phyloP scores from a whole-genome alignment of 129 eudicot genomes.

The Pittosporum tobira region DNA sequence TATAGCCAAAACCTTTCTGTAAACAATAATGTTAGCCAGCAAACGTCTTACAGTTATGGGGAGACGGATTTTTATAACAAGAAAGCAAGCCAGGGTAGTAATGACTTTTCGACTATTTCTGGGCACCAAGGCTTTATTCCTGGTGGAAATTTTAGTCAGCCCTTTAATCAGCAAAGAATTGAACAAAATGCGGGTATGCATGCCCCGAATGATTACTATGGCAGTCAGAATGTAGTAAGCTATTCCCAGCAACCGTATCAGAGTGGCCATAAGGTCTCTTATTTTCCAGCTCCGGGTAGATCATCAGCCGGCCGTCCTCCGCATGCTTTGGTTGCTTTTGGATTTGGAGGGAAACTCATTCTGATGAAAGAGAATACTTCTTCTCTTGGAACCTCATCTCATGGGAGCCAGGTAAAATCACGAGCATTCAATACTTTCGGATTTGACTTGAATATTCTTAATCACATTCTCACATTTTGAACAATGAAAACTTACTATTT shows the following conservation, averaged over 20 bases:
- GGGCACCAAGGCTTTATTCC: conserved; percentile 35
- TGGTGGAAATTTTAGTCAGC: conserved; percentile 35
- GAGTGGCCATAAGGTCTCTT: conserved; percentile 36
- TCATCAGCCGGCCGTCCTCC: conserved; percentile 88
- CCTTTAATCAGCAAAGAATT: conserved; percentile 23
- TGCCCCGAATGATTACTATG: conserved; percentile 28
- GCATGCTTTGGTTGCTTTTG: conserved; percentile 85
- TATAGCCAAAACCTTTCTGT: conserved; percentile 21
- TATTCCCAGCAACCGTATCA: conserved; percentile 29
- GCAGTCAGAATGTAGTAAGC: conserved; percentile 20
- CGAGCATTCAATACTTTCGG: neutral
- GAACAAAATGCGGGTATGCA: conserved; percentile 39
- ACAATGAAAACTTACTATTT: conserved; percentile 6
- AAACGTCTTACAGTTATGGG: conserved; percentile 28
- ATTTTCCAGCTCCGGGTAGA: conserved; percentile 49
- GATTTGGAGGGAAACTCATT: conserved; percentile 94
- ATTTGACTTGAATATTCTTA: neutral
- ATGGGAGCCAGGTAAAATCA: conserved; percentile 54
- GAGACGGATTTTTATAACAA: conserved; percentile 19
- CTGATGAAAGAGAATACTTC: conserved; percentile 54
- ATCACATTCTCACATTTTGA: conserved; percentile 3
- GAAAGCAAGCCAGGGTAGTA: conserved; percentile 29
- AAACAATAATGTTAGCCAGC: conserved; percentile 34
- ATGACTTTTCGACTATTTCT: conserved; percentile 27
- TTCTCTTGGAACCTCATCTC: conserved; percentile 25